phyloP scores from a whole-genome alignment of 1,139 yeast genomes.

The Nakaseomyces sp. region DNA sequence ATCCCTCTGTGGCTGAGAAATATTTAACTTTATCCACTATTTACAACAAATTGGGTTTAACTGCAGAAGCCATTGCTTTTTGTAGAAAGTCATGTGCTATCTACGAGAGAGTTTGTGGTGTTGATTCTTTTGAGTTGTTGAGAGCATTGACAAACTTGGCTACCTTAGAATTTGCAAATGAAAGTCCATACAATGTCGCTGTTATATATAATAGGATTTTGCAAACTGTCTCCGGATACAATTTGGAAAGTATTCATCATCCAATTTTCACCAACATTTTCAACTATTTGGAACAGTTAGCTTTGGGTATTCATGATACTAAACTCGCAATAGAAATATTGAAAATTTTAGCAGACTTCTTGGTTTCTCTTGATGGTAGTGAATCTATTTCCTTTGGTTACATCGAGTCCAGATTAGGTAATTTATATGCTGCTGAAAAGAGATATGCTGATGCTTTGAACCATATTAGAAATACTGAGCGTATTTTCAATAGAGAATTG shows the following conservation, averaged over 20 bases:
- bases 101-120: conserved; percentile 71
- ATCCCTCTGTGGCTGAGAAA: conserved; percentile 68
- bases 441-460: conserved; percentile 48
- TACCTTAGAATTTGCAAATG: conserved; percentile 54
- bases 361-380: conserved; percentile 45
- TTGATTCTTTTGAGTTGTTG: conserved; percentile 70
- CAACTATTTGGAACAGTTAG: conserved; percentile 47
- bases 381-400: conserved; percentile 56
- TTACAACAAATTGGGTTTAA: conserved; percentile 53
- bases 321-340: conserved; percentile 44
- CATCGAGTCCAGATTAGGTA: conserved; percentile 45
- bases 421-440: conserved; percentile 47
- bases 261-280: conserved; percentile 65
- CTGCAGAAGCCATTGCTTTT: conserved; percentile 53
- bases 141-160: conserved; percentile 71
- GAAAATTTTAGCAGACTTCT: conserved; percentile 40
- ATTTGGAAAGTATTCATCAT: conserved; percentile 46
- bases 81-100: conserved; percentile 66
- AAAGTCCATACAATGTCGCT: conserved; percentile 53
- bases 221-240: conserved; percentile 41
- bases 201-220: conserved; percentile 55
- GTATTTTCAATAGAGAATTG: conserved; percentile 49
- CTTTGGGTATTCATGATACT: conserved; percentile 33
- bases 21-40: conserved; percentile 58
- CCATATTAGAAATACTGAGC: conserved; percentile 52